Evolutionary conservation across 1,139 yeast genomes (phyloP).

Genomic region (Pichia cactophila): DNA sequence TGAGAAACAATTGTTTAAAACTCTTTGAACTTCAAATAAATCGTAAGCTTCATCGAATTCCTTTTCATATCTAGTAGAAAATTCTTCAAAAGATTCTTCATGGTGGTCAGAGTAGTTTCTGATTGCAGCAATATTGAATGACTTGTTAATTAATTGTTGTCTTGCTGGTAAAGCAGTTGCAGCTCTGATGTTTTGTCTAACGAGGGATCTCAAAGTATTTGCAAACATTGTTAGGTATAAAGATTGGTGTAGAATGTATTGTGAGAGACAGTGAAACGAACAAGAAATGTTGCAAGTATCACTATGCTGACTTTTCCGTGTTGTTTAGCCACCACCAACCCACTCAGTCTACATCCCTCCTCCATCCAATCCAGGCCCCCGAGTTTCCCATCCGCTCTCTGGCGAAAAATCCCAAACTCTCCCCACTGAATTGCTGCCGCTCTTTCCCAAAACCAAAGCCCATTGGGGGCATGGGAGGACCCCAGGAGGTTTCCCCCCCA

Average conservation of each 20-base stretch:
- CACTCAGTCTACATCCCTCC: no score
- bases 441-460: no score
- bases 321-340: neutral
- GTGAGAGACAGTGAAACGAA: neutral
- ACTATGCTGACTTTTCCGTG: neutral
- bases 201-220: slow-evolving; percentile 46
- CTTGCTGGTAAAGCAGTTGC: slow-evolving; percentile 24
- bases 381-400: neutral
- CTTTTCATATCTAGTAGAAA: slow-evolving; percentile 88
- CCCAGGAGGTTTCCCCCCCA: no score
- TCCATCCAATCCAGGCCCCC: no score
- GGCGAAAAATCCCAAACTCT: neutral
- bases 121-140: slow-evolving; percentile 24
- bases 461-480: no score
- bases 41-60: slow-evolving; percentile 98
- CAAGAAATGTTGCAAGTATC: neutral
- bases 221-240: slow-evolving; percentile 33
- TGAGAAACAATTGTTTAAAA: slow-evolving; percentile 93
- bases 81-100: slow-evolving; percentile 92
- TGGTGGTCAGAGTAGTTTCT: slow-evolving; percentile 74
- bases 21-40: slow-evolving; percentile 91
- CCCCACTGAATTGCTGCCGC: no score
- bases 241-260: neutral
- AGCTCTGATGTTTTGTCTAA: slow-evolving; percentile 35
- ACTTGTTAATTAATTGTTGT: slow-evolving; percentile 21